Percentiles rank a stretch among this genome's conserved stretches.
These are phyloP conservation scores for Fusarium siculi DNA, from an alignment of 2,329 filamentous ascomycete species.

Conservation along the genomic window DNA sequence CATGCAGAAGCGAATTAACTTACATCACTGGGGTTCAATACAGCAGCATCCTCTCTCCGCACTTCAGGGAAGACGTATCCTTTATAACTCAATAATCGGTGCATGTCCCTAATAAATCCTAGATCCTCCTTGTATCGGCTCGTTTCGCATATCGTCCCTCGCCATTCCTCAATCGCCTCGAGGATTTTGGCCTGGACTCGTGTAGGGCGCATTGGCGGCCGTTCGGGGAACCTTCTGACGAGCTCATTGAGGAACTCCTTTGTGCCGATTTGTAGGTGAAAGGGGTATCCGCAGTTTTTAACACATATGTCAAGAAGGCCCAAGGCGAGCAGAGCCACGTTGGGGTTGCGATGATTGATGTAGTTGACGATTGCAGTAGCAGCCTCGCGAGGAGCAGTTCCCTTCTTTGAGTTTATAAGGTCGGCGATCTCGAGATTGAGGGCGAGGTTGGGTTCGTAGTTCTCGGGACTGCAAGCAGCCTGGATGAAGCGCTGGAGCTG, in stretches of 20 bases:
- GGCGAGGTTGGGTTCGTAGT: constrained; percentile 97
- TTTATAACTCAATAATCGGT: constrained; percentile 93
- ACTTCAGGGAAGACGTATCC: constrained; percentile 96
- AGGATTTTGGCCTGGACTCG: constrained; percentile 92
- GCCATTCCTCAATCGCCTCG: constrained; percentile 98
- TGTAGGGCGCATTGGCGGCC: constrained; percentile 85
- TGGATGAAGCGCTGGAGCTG: constrained; percentile 95
- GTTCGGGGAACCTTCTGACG: constrained; percentile 93
- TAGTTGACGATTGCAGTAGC: constrained; percentile 92
- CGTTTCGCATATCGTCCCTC: constrained; percentile 97
- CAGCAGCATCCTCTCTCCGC: constrained; percentile 91
- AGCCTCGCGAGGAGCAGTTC: constrained; percentile 92
- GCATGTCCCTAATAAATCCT: constrained; percentile 97
- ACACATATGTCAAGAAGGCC: constrained; percentile 97
- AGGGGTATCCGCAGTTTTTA: constrained; percentile 99
- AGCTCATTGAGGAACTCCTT: constrained; percentile 99
- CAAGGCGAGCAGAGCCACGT: constrained; percentile 89
- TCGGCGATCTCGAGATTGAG: constrained; percentile 97
- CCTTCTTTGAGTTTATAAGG: constrained; percentile 97
- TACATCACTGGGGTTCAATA: constrained; percentile 96
- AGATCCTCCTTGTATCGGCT: constrained; percentile 97
- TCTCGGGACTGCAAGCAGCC: constrained; percentile 95
- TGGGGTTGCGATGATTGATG: constrained; percentile 96
- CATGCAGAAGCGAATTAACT: constrained; percentile 51
- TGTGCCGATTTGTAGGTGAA: constrained; percentile 97